These are phyloP conservation scores for Penicillium sp. DNA, from an alignment of 2,329 filamentous ascomycete genomes.

Conservation along the genomic window DNA sequence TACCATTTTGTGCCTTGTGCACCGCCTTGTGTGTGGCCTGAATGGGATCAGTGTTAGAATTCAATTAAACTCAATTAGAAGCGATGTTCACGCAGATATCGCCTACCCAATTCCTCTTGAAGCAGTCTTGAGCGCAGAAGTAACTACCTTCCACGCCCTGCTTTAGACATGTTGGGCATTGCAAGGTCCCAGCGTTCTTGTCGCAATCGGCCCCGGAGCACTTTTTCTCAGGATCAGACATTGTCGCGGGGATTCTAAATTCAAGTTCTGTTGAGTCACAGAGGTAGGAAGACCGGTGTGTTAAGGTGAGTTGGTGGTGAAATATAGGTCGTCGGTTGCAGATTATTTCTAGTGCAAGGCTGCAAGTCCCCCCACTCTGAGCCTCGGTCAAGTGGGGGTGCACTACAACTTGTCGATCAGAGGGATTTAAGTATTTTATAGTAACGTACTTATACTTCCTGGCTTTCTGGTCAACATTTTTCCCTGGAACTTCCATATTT, in stretches of 20 bases:
- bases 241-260: background rate
- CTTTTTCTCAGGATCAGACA: conserved; percentile 20
- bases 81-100: background rate
- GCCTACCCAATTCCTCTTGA: conserved; percentile 91
- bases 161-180: conserved; percentile 91
- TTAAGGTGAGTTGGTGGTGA: background rate
- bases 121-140: conserved; percentile 94
- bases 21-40: conserved; percentile 54
- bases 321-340: background rate
- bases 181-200: conserved; percentile 77
- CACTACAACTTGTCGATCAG: background rate
- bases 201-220: conserved; percentile 77
- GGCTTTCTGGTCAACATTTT: background rate
- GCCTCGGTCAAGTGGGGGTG: background rate
- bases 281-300: background rate
- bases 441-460: background rate
- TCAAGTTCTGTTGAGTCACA: background rate
- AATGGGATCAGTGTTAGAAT: conserved; percentile 1
- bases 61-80: background rate
- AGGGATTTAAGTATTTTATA: background rate
- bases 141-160: conserved; percentile 63
- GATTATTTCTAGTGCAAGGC: background rate
- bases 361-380: background rate
- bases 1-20: conserved; percentile 65
- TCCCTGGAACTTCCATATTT: no score